Percentiles rank a stretch among this genome's conserved stretches.
Evolutionary conservation across 371 early-diverging fungal genomes (phyloP).

Genomic region (Rhizomucor miehei): DNA sequence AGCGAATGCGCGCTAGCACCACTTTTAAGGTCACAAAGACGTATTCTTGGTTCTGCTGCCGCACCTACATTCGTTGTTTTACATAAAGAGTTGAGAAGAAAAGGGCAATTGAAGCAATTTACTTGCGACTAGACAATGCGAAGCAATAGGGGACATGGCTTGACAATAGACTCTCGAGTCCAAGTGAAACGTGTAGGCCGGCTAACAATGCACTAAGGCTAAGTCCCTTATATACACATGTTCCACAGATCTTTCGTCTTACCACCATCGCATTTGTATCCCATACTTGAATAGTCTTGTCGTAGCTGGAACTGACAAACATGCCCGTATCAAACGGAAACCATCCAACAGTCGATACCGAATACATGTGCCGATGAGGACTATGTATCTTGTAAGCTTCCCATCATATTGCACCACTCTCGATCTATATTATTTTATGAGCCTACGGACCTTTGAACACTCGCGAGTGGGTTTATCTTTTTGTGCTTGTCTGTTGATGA

Average conservation of each 20-base stretch:
- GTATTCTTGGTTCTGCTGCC: constrained; percentile 65
- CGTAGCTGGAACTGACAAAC: constrained; percentile 83
- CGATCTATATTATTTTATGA: no score
- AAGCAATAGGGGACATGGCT: constrained; percentile 69
- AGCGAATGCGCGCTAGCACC: constrained; percentile 77
- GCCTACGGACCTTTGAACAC: constrained; percentile 40
- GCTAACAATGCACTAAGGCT: constrained; percentile 19
- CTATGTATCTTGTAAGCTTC: no score
- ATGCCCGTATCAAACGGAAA: constrained; percentile 86
- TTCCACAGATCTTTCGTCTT: constrained; percentile 1
- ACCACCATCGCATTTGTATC: constrained; percentile 77
- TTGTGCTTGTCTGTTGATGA: constrained; percentile 21
- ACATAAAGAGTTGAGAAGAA: neutral
- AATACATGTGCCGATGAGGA: constrained; percentile 56
- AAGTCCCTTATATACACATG: neutral
- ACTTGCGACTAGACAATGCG: constrained; percentile 82
- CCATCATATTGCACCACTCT: no score
- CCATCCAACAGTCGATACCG: constrained; percentile 76
- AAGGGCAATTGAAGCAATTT: no score
- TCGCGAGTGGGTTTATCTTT: constrained; percentile 44
- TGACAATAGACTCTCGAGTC: constrained; percentile 66
- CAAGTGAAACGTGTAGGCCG: constrained; percentile 65
- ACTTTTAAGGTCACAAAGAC: constrained; percentile 77
- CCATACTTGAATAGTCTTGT: constrained; percentile 80
- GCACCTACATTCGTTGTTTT: constrained; percentile 38